A percentile compares a stretch with the other conserved stretches of the same genome.
Evolutionary conservation across 1,139 yeast species (phyloP).

Genomic region (Yamadazyma taylorii): DNA sequence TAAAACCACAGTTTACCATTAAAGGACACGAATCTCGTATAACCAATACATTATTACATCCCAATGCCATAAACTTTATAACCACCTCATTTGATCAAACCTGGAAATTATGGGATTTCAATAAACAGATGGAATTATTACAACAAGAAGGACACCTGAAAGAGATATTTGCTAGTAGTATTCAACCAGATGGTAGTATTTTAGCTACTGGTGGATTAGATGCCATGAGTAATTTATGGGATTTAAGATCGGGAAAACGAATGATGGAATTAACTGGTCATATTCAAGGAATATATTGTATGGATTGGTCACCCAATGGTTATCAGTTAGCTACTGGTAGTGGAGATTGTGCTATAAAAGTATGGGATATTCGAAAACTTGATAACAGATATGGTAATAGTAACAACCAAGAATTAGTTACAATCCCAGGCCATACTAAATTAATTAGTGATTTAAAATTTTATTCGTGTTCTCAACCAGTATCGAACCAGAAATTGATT

Average conservation of each 20-base stretch:
- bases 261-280: slow-evolving; percentile 66
- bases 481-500: slow-evolving; percentile 1
- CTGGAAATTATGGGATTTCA: slow-evolving; percentile 86
- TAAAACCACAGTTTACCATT: slow-evolving; percentile 14
- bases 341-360: slow-evolving; percentile 75
- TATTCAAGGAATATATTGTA: slow-evolving; percentile 64
- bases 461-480: slow-evolving; percentile 27
- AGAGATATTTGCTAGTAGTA: slow-evolving; percentile 61
- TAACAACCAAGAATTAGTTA: slow-evolving; percentile 34
- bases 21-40: slow-evolving; percentile 58
- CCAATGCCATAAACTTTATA: slow-evolving; percentile 53
- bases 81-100: slow-evolving; percentile 84
- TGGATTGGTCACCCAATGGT: slow-evolving; percentile 80
- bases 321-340: slow-evolving; percentile 78
- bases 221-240: slow-evolving; percentile 79
- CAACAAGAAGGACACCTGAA: slow-evolving; percentile 87
- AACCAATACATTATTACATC: slow-evolving; percentile 66
- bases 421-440: slow-evolving; percentile 77
- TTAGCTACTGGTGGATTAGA: slow-evolving; percentile 81
- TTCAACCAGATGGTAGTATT: slow-evolving; percentile 80
- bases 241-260: slow-evolving; percentile 73
- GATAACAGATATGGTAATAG: slow-evolving; percentile 16
- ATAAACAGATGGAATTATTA: slow-evolving; percentile 29
- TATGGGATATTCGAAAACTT: slow-evolving; percentile 78
- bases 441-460: slow-evolving; percentile 69